These are phyloP conservation scores for Brassica nigra DNA, from an alignment of 345 rosid genomes.

Conservation along the genomic window DNA sequence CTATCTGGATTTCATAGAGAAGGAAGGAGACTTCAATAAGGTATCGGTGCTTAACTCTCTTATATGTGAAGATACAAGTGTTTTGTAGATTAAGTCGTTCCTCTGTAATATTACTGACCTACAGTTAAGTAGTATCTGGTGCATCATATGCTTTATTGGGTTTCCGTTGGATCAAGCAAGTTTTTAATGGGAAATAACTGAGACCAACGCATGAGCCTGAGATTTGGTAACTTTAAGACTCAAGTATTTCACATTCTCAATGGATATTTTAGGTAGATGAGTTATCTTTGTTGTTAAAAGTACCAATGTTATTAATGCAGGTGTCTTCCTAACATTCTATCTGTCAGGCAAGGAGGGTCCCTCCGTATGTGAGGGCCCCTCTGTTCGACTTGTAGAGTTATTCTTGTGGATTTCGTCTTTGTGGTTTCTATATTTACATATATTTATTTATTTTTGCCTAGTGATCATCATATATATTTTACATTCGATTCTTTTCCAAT, in stretches of 20 bases:
- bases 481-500: neutral
- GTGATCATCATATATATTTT: neutral
- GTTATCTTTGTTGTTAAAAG: neutral
- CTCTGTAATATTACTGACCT: neutral
- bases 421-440: neutral
- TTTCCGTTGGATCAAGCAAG: slow-evolving; percentile 12
- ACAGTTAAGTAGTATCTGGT: slow-evolving; percentile 15
- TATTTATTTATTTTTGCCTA: neutral
- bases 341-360: slow-evolving; percentile 2
- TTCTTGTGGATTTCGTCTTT: neutral
- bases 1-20: slow-evolving; percentile 9
- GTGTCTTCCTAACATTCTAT: slow-evolving; percentile 9
- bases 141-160: slow-evolving; percentile 15
- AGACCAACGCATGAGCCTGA: slow-evolving; percentile 3
- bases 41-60: slow-evolving; percentile 4
- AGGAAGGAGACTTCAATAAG: slow-evolving; percentile 1
- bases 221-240: slow-evolving; percentile 10
- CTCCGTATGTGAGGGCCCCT: neutral
- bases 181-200: slow-evolving; percentile 5
- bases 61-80: neutral
- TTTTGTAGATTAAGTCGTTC: neutral
- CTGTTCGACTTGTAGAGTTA: neutral
- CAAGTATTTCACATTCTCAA: neutral
- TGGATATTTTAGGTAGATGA: neutral
- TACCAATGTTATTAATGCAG: slow-evolving; percentile 11